Evolutionary conservation across 305 asterid species (phyloP).

Genomic region (Solanum aculeatissimum): DNA sequence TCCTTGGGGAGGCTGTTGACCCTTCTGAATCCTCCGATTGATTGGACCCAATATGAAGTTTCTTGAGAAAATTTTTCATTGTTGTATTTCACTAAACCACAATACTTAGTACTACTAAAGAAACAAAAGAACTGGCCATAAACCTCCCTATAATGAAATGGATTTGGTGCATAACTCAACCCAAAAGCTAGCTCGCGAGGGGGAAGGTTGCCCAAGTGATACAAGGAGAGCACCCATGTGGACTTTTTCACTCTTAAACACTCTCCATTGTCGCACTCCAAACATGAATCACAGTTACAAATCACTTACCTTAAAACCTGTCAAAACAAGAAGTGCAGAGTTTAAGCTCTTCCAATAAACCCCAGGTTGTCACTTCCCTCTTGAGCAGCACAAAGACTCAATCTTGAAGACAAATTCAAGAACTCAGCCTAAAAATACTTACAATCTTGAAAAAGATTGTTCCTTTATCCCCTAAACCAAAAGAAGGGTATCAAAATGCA

Average conservation of each 20-base stretch:
- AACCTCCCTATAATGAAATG: conserved; percentile 9
- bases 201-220: background rate
- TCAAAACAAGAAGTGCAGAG: conserved; percentile 8
- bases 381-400: conserved; percentile 14
- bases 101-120: conserved; percentile 29
- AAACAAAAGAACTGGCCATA: conserved; percentile 22
- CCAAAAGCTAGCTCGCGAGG: background rate
- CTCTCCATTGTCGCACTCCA: conserved; percentile 41
- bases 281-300: conserved; percentile 29
- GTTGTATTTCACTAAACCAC: conserved; percentile 10
- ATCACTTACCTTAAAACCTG: conserved; percentile 7
- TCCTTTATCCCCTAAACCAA: conserved; percentile 12
- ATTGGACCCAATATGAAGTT: conserved; percentile 63
- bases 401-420: conserved; percentile 14
- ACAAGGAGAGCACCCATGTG: background rate
- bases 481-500: background rate
- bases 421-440: background rate
- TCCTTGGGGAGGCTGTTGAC: conserved; percentile 56
- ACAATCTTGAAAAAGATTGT: background rate
- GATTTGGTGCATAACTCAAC: background rate
- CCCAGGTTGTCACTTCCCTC: background rate
- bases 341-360: conserved; percentile 11
- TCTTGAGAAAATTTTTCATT: conserved; percentile 82
- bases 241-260: background rate
- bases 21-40: conserved; percentile 67